Evolutionary conservation across 139 green algal genomes (phyloP).

Genomic region (Yamagishiella unicocca): DNA sequence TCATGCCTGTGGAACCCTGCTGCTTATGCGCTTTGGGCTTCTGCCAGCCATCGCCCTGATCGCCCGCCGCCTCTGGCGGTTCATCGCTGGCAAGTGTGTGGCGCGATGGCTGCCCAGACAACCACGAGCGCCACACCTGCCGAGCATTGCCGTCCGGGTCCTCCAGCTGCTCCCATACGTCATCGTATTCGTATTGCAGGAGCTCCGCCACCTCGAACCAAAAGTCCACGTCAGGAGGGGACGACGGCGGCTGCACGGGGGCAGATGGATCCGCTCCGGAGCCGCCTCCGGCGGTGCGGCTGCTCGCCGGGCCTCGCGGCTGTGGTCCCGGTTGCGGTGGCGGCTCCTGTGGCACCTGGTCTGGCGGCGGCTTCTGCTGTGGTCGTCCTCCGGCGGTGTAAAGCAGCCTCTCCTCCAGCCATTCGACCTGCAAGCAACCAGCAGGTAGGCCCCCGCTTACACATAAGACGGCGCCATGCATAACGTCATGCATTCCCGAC

Average conservation of each 20-base stretch:
- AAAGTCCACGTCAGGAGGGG: background rate
- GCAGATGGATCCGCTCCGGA: background rate
- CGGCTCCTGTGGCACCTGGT: background rate
- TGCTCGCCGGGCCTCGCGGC: background rate
- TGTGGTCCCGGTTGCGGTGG: background rate
- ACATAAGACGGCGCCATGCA: too few species aligned
- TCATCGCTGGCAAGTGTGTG: too few species aligned
- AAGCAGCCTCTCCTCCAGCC: conserved; percentile 26
- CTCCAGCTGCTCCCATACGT: background rate
- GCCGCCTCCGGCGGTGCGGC: background rate
- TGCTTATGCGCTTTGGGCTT: background rate
- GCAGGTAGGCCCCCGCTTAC: too few species aligned
- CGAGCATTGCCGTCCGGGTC: background rate
- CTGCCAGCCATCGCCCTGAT: background rate
- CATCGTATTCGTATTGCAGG: background rate
- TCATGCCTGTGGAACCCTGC: background rate
- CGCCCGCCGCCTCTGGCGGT: background rate
- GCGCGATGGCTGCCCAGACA: background rate
- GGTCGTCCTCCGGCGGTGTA: background rate
- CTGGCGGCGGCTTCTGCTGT: background rate
- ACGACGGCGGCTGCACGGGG: background rate
- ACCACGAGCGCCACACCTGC: too few species aligned
- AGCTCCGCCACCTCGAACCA: conserved; percentile 5
- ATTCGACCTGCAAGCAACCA: background rate
- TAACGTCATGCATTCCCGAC: too few species aligned